Percentiles rank a stretch among this genome's conserved stretches.
Evolutionary conservation across 2,329 filamentous ascomycete species (phyloP).

Genomic region (Calonectria pseudoturangicola): DNA sequence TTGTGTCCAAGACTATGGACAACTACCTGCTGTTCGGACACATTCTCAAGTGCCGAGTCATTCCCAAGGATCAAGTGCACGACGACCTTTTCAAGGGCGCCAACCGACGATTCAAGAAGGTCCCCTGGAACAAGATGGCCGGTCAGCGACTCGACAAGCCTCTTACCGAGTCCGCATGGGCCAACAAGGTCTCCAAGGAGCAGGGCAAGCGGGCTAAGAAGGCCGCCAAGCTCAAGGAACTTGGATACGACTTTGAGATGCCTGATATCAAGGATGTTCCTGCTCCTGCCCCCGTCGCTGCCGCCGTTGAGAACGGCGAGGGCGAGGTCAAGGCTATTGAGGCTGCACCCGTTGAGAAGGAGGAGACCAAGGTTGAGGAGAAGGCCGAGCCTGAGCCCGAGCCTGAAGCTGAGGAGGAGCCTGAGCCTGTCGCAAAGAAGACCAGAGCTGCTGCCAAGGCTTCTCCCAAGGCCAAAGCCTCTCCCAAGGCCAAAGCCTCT

Average conservation of each 20-base stretch:
- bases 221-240: slow-evolving; percentile 83
- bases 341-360: slow-evolving; percentile 59
- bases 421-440: slow-evolving; percentile 41
- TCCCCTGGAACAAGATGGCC: slow-evolving; percentile 91
- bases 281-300: slow-evolving; percentile 60
- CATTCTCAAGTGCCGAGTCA: slow-evolving; percentile 89
- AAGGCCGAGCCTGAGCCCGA: slow-evolving; percentile 51
- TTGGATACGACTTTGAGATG: slow-evolving; percentile 89
- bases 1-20: slow-evolving; percentile 97
- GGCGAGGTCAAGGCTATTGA: slow-evolving; percentile 61
- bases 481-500: too few species aligned
- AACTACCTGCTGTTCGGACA: slow-evolving; percentile 97
- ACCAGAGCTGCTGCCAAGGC: slow-evolving; percentile 26
- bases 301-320: slow-evolving; percentile 60
- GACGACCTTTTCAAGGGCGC: slow-evolving; percentile 91
- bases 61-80: slow-evolving; percentile 86
- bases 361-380: slow-evolving; percentile 47
- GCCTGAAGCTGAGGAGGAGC: slow-evolving; percentile 49
- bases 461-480: slow-evolving; percentile 41
- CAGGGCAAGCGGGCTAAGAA: slow-evolving; percentile 80
- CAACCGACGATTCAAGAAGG: slow-evolving; percentile 90
- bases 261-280: slow-evolving; percentile 79
- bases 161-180: slow-evolving; percentile 85
- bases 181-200: slow-evolving; percentile 83
- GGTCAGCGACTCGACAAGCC: slow-evolving; percentile 84